These are phyloP conservation scores for Pseudocercospora macadamiae DNA, from an alignment of 2,329 filamentous ascomycete species.

Conservation along the genomic window DNA sequence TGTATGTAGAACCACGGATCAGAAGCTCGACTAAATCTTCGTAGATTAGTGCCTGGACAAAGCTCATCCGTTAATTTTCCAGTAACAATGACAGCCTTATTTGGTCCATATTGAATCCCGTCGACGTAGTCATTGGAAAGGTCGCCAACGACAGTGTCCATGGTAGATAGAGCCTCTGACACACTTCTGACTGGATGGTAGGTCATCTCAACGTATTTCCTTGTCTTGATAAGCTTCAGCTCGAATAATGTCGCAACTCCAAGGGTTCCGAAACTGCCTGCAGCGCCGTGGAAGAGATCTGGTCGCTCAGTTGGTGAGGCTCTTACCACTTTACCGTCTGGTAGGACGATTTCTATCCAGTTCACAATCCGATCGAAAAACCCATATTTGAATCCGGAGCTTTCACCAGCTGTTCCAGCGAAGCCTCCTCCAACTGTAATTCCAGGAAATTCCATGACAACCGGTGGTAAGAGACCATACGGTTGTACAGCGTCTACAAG, in stretches of 20 bases:
- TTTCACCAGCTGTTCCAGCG: constrained; percentile 68
- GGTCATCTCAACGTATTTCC: constrained; percentile 53
- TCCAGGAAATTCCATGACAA: constrained; percentile 73
- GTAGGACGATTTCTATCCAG: constrained; percentile 66
- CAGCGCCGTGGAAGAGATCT: constrained; percentile 67
- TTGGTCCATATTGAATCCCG: constrained; percentile 52
- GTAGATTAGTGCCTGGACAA: constrained; percentile 38
- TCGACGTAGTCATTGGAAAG: constrained; percentile 66
- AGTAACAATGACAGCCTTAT: constrained; percentile 47
- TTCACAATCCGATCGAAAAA: constrained; percentile 67
- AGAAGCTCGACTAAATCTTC: constrained; percentile 57
- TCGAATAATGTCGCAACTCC: constrained; percentile 65
- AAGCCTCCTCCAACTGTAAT: constrained; percentile 69
- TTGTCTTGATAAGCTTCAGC: constrained; percentile 50
- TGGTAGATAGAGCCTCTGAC: constrained; percentile 45
- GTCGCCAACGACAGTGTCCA: constrained; percentile 43
- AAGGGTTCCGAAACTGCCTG: constrained; percentile 67
- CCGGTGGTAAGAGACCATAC: constrained; percentile 61
- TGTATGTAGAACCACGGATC: constrained; percentile 79
- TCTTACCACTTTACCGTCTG: constrained; percentile 53
- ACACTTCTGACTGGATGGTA: constrained; percentile 49
- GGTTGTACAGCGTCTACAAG: constrained; percentile 61
- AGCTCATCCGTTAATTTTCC: constrained; percentile 39
- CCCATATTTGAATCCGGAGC: constrained; percentile 66
- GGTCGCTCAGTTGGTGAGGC: constrained; percentile 52